Conservation (phyloP, 2,329 filamentous ascomycete genomes). For the Tolypocladium inflatum region DNA sequence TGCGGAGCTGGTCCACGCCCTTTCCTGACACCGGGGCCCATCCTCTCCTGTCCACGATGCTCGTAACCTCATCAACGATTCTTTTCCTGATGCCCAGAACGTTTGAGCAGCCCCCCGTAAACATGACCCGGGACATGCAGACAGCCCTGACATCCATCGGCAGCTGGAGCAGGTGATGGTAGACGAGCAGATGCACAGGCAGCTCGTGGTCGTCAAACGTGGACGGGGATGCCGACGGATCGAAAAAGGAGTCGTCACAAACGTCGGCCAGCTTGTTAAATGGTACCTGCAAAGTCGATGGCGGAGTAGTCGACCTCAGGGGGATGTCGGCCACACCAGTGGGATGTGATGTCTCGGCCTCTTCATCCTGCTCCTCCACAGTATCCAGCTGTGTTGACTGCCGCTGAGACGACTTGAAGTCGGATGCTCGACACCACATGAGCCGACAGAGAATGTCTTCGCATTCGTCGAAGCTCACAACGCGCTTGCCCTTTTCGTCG, state of each 20-base stretch:
- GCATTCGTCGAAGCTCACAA: conserved; percentile 65
- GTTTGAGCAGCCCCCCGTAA: conserved; percentile 71
- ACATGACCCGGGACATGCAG: conserved; percentile 83
- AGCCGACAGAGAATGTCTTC: conserved; percentile 70
- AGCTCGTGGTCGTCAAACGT: conserved; percentile 82
- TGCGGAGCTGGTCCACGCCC: conserved; percentile 45
- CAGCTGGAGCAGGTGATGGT: conserved; percentile 63
- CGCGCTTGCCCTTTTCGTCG: conserved; percentile 18
- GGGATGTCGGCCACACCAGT: conserved; percentile 29
- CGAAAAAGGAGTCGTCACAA: conserved; percentile 69
- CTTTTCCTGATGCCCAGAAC: conserved; percentile 73
- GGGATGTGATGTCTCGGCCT: conserved; percentile 18
- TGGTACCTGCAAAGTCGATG: conserved; percentile 51
- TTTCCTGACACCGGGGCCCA: conserved; percentile 73
- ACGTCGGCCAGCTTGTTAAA: conserved; percentile 65
- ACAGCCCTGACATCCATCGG: conserved; percentile 73
- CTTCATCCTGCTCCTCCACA: conserved; percentile 50
- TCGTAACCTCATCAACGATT: conserved; percentile 64
- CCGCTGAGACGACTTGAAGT: conserved; percentile 20
- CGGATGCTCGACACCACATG: conserved; percentile 57
- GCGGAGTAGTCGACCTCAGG: conserved; percentile 36
- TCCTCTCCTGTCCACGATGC: conserved; percentile 56
- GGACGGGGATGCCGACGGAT: conserved; percentile 33
- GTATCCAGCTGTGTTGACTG: conserved; percentile 33
- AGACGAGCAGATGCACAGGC: conserved; percentile 67